phyloP scores from a whole-genome alignment of 257 asterid genomes.

The Solanum pinnatisectum region DNA sequence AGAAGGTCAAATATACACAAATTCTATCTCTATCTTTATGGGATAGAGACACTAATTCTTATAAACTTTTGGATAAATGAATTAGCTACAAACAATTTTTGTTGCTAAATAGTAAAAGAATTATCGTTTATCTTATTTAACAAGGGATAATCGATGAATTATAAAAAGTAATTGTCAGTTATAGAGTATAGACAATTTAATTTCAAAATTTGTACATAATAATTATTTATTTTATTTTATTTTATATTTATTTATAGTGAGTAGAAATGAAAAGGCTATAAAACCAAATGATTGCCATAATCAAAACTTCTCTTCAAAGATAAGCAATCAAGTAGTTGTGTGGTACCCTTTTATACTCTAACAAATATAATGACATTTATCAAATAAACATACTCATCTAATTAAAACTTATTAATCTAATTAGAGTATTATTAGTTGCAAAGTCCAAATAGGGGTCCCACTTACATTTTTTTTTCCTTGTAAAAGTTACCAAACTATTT shows the following conservation, averaged over 20 bases:
- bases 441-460: neutral
- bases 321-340: constrained; percentile 27
- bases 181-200: neutral
- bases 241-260: neutral
- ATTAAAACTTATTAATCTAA: neutral
- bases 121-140: neutral
- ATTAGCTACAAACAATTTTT: no score
- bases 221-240: neutral
- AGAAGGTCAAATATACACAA: accelerated
- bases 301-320: constrained; percentile 25
- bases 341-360: constrained; percentile 10
- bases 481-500: neutral
- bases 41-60: accelerated
- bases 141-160: neutral
- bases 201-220: neutral
- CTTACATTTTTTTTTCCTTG: neutral
- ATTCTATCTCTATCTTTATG: neutral
- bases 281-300: neutral
- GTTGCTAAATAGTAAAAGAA: no score
- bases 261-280: neutral
- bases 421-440: neutral
- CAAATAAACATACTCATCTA: neutral
- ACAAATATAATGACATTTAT: constrained; percentile 13
- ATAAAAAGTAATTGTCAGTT: neutral
- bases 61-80: no score